Conservation (phyloP, 805 yeast species). For the Millerozyma acaciae region DNA sequence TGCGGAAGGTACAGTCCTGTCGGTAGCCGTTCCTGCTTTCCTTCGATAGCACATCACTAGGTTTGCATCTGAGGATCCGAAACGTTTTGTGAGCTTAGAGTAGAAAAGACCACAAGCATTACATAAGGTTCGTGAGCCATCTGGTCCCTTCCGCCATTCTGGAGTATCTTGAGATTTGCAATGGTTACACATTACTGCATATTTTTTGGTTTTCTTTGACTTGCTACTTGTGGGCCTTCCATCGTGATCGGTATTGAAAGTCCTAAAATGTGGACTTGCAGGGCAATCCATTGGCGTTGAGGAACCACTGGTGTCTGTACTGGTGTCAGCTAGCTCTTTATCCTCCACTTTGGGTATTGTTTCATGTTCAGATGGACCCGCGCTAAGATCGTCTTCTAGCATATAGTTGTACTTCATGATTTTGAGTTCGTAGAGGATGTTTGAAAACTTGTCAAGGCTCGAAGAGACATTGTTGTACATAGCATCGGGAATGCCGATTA, state of each 20-base stretch:
- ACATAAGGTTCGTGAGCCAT: conserved; percentile 70
- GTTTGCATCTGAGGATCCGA: conserved; percentile 44
- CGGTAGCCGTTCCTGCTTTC: conserved; percentile 2
- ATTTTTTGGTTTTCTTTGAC: neutral
- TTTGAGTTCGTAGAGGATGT: conserved; percentile 4
- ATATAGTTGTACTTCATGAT: conserved; percentile 5
- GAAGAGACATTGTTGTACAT: conserved; percentile 6
- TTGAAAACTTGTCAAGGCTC: conserved; percentile 2
- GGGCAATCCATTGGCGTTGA: no score
- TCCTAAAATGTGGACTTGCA: no score
- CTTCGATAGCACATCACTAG: conserved; percentile 24
- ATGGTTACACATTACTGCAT: conserved; percentile 17
- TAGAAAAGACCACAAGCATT: conserved; percentile 81
- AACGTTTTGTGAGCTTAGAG: conserved; percentile 56
- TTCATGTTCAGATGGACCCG: no score
- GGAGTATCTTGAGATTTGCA: conserved; percentile 64
- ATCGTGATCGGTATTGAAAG: neutral
- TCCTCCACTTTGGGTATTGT: no score
- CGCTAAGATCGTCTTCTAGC: no score
- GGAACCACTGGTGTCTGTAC: no score
- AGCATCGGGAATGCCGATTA: conserved; percentile 6
- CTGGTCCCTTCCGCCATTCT: conserved; percentile 83
- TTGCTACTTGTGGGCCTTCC: neutral
- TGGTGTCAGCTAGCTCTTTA: no score
- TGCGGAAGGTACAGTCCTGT: conserved; percentile 9